Base-by-base conservation (phyloP, 257 asterid genomes). In the Ballota nigra region DNA sequence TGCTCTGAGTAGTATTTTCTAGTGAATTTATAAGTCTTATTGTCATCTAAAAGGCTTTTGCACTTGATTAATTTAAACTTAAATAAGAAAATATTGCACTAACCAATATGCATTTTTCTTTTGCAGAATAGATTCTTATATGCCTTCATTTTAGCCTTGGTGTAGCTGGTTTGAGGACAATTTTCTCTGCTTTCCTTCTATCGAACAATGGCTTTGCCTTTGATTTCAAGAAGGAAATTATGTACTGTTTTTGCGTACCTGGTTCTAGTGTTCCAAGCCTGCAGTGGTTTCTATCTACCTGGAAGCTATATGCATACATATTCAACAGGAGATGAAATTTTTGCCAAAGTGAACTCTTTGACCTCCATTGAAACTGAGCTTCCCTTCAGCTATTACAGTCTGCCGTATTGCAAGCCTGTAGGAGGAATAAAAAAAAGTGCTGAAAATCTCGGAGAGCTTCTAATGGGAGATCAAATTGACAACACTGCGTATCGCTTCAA, bases 391-490 rank as follows among this genome's bases (percentile, higher is more conserved):
- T 89, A 89, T 71, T 89, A 89, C 67, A 89, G 92, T 78, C 90
- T 89, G 58, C 95, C 92, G 26, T 89, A 86, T 74, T 87, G 96
- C 82, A 28, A 43, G 75, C 94, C 95, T 63, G 67, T 3, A 52
- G 86, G 80, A 40, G 96, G 89, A 70, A 66, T 89, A 6, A 89
- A 87, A 84, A 89, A 86, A 76, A 89, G 94, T 78, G 96, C 95
- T 36, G 94, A 89, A 80, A 89, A 87, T 83, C 88, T 89, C 7
- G 96, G 96, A 69, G 94, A 89, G 79, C 78, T 89, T 75, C 85
- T 89, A 16, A 86, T 89, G 92, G 96, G 96, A 71, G 96, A 89
- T 80, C 96, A 89, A 66, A 87, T 89, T 45, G 92, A 87, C 79
- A 89, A 87, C 69, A 87, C 96, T 28, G 92, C 94, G 7, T 89